These are phyloP conservation scores for Lactuca saligna DNA, from an alignment of 129 eudicot genomes.

Conservation along the genomic window DNA sequence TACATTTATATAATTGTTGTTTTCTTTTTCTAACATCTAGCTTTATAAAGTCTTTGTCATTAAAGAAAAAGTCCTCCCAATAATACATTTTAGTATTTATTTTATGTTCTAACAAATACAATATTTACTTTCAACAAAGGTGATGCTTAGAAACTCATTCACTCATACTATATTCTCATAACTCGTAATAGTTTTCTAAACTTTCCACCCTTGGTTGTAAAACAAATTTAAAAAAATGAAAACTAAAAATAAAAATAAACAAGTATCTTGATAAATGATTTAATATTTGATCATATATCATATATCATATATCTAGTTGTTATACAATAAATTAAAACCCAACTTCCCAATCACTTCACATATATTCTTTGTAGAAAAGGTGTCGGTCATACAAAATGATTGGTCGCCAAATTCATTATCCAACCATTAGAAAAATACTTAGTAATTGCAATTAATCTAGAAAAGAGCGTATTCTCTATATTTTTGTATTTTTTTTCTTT, in stretches of 20 bases:
- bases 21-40: no score
- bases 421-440: neutral
- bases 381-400: slow-evolving; percentile 1
- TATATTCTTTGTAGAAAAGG: neutral
- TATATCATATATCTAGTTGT: neutral
- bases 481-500: no score
- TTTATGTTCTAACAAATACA: neutral
- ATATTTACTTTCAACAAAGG: neutral
- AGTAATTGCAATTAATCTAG: no score
- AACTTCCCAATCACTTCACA: slow-evolving; percentile 1
- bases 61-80: no score
- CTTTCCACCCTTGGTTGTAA: neutral
- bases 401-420: neutral
- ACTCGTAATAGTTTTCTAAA: neutral
- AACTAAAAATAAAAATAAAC: no score
- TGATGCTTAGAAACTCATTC: neutral
- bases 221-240: no score
- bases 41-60: no score
- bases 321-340: neutral
- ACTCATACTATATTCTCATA: neutral
- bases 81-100: no score
- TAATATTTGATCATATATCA: neutral
- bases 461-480: neutral
- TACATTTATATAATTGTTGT: no score
- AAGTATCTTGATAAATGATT: neutral